Evolutionary conservation across 768 basidiomycete species (phyloP).

Genomic region (Mrakia frigida): DNA sequence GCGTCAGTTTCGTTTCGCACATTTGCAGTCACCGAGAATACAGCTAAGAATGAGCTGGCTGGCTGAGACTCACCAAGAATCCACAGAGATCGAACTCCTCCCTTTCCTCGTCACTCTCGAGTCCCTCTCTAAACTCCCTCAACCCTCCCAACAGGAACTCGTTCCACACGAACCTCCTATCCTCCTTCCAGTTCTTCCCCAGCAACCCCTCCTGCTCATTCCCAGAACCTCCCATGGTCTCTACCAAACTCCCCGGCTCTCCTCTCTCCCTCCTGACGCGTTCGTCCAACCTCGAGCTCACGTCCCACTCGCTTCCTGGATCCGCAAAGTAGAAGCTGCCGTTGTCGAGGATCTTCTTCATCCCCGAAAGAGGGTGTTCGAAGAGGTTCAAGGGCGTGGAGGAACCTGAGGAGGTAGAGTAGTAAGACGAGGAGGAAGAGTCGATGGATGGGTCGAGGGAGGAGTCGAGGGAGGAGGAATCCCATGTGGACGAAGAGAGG

Average conservation of each 20-base stretch:
- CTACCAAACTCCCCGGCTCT: conserved; percentile 33
- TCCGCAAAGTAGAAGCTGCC: conserved; percentile 90
- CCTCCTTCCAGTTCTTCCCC: conserved; percentile 55
- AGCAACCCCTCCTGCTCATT: conserved; percentile 37
- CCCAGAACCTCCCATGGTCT: conserved; percentile 34
- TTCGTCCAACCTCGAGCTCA: conserved; percentile 72
- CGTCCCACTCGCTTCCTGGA: conserved; percentile 70
- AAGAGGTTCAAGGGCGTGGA: conserved; percentile 46
- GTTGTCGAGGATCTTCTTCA: conserved; percentile 83
- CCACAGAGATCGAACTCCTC: conserved; percentile 73
- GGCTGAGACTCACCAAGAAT: conserved; percentile 61
- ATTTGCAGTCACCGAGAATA: too few relatives aligned
- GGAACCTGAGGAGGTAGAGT: conserved; percentile 18
- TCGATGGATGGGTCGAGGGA: conserved; percentile 20
- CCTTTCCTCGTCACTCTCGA: conserved; percentile 57
- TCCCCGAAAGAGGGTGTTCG: conserved; percentile 84
- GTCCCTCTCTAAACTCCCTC: conserved; percentile 77
- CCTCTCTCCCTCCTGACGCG: conserved; percentile 57
- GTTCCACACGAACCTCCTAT: conserved; percentile 88
- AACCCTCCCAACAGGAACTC: conserved; percentile 80
- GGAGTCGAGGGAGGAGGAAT: conserved; percentile 49
- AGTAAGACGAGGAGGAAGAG: conserved; percentile 12
- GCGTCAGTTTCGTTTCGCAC: conserved; percentile 14
- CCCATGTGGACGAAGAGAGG: conserved; percentile 76
- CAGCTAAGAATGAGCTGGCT: too few relatives aligned